Conservation (phyloP, 2,329 filamentous ascomycete genomes). For the Colletotrichum acutatum region DNA sequence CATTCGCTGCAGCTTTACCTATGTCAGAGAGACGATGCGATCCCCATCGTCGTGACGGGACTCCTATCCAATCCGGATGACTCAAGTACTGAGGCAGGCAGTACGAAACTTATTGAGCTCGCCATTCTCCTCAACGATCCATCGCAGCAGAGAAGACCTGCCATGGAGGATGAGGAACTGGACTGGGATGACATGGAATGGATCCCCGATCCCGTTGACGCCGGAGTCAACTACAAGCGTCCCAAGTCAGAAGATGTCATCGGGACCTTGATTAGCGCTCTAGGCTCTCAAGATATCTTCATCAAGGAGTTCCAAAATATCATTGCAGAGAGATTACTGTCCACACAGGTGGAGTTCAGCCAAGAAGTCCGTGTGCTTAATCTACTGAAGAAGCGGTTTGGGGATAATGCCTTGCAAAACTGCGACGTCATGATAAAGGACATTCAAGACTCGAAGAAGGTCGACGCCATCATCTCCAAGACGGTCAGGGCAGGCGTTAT, state of each 20-base stretch:
- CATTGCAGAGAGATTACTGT: slow-evolving; percentile 83
- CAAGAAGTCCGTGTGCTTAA: slow-evolving; percentile 87
- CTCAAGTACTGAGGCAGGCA: slow-evolving; percentile 50
- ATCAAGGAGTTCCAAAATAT: slow-evolving; percentile 94
- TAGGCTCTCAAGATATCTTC: slow-evolving; percentile 90
- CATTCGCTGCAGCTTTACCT: slow-evolving; percentile 80
- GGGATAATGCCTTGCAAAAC: slow-evolving; percentile 85
- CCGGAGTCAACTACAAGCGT: slow-evolving; percentile 90
- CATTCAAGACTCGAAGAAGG: slow-evolving; percentile 81
- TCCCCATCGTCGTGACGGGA: slow-evolving; percentile 80
- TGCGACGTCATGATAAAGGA: slow-evolving; percentile 99
- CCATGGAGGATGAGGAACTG: slow-evolving; percentile 74
- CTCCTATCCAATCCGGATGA: slow-evolving; percentile 72
- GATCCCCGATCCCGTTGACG: slow-evolving; percentile 93
- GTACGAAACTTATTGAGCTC: slow-evolving; percentile 71
- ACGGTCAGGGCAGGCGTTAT: slow-evolving; percentile 37
- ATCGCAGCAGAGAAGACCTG: slow-evolving; percentile 62
- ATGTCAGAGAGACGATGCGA: slow-evolving; percentile 80
- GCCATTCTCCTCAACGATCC: slow-evolving; percentile 73
- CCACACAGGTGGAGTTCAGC: slow-evolving; percentile 74
- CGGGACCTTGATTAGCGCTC: slow-evolving; percentile 86
- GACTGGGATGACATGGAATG: slow-evolving; percentile 95
- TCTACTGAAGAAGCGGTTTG: slow-evolving; percentile 88
- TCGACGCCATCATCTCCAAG: slow-evolving; percentile 75
- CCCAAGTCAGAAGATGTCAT: slow-evolving; percentile 92